Conservation (phyloP, 768 basidiomycete species). For the Agaricus sinodeliciosus region DNA sequence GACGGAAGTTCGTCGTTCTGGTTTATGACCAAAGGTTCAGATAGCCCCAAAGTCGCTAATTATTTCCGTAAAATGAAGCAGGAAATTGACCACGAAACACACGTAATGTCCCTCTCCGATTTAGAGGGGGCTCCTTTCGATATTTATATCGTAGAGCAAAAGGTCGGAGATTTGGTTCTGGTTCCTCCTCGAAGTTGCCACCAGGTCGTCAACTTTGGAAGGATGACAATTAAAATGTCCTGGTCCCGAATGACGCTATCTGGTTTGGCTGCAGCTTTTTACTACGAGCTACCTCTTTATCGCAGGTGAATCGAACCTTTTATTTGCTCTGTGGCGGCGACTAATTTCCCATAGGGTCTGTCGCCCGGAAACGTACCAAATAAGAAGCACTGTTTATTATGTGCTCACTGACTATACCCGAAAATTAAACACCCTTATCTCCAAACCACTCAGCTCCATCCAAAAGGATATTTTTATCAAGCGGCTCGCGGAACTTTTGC, state of each 20-base stretch:
- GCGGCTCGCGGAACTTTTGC: constrained; percentile 30
- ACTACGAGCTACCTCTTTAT: constrained; percentile 75
- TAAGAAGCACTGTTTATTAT: constrained; percentile 60
- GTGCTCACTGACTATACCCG: constrained; percentile 34
- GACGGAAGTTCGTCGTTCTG: constrained; percentile 68
- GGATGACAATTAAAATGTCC: constrained; percentile 76
- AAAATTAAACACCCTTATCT: constrained; percentile 15
- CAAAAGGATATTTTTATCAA: constrained; percentile 9
- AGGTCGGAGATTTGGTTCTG: constrained; percentile 69
- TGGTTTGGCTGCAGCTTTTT: constrained; percentile 53
- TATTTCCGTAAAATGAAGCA: constrained; percentile 53
- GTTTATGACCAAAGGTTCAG: constrained; percentile 74
- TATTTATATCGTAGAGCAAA: constrained; percentile 68
- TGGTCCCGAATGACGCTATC: constrained; percentile 81
- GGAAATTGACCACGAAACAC: constrained; percentile 70
- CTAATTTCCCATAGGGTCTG: constrained; percentile 51
- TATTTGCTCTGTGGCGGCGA: not conserved
- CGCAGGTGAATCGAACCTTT: constrained; percentile 41
- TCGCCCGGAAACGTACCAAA: constrained; percentile 67
- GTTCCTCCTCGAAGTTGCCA: constrained; percentile 80
- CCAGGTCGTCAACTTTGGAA: constrained; percentile 77
- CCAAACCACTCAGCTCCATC: not conserved
- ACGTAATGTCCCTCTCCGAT: constrained; percentile 57
- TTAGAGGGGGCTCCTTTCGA: constrained; percentile 59
- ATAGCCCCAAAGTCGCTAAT: constrained; percentile 43